Evolutionary conservation across 768 basidiomycete species (phyloP).

Genomic region (Erythrobasidium yunnanense): DNA sequence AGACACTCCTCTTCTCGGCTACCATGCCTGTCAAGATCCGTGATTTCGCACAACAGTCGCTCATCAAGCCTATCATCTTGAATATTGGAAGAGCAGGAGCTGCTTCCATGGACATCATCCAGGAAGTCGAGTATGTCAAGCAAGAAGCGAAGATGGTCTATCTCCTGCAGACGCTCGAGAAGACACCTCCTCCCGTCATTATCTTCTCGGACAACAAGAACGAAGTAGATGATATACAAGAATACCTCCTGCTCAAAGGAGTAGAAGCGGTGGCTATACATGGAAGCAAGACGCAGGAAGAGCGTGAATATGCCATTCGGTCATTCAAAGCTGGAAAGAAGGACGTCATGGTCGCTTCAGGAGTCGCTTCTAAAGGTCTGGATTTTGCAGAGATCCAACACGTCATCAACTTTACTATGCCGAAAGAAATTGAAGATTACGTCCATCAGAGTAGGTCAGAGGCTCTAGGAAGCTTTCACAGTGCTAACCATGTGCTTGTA

Average conservation of each 20-base stretch:
- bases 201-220: constrained; percentile 99
- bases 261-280: constrained; percentile 98
- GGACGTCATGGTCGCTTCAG: constrained; percentile 98
- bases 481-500: neutral
- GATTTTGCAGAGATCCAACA: constrained; percentile 99
- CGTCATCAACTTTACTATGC: constrained; percentile 98
- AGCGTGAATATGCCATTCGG: constrained; percentile 96
- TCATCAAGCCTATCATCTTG: constrained; percentile 87
- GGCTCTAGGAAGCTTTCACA: neutral
- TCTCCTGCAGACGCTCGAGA: constrained; percentile 89
- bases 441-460: constrained; percentile 67
- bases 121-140: constrained; percentile 94
- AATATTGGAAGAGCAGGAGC: constrained; percentile 98
- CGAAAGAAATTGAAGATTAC: constrained; percentile 99
- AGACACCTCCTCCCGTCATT: constrained; percentile 95
- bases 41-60: constrained; percentile 91
- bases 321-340: constrained; percentile 95
- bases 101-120: constrained; percentile 88
- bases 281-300: constrained; percentile 93
- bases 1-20: constrained; percentile 92
- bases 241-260: constrained; percentile 89
- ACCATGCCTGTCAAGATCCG: constrained; percentile 99
- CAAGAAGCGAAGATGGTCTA: constrained; percentile 99
- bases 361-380: constrained; percentile 92
- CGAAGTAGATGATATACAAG: constrained; percentile 99